Percentiles rank a stretch among this genome's conserved stretches.
Evolutionary conservation across 2,329 filamentous ascomycete species (phyloP).

Genomic region (Cordyceps javanica): DNA sequence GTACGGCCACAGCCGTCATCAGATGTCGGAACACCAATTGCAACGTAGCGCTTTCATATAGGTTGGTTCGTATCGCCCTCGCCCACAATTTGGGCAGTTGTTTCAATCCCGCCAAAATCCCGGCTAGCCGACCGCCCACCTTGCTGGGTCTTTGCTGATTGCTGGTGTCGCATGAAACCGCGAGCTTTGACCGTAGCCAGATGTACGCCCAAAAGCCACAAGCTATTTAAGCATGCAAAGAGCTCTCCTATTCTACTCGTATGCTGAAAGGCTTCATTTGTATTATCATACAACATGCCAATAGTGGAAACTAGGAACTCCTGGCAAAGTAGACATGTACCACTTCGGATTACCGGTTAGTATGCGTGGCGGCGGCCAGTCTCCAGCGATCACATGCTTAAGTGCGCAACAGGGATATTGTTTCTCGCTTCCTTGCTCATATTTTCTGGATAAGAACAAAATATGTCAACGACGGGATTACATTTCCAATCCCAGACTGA

Average conservation of each 20-base stretch:
- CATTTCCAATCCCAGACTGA: not conserved
- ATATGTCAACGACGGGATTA: not conserved
- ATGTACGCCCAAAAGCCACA: not conserved
- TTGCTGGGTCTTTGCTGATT: not conserved
- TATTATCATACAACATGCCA: no score
- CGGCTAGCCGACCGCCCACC: not conserved
- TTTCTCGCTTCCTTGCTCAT: not conserved
- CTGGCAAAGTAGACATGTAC: no score
- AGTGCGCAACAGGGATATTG: not conserved
- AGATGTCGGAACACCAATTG: not conserved
- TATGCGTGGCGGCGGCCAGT: no score
- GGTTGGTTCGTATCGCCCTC: not conserved
- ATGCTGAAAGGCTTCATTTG: no score
- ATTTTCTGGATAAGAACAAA: not conserved
- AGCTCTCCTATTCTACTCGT: not conserved
- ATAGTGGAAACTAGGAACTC: no score
- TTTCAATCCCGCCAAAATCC: slow-evolving; percentile 8
- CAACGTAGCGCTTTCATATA: not conserved
- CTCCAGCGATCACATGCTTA: not conserved
- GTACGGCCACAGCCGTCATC: not conserved
- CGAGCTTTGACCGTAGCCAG: not conserved
- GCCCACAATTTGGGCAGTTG: not conserved
- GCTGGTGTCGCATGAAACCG: not conserved
- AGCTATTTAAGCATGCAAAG: not conserved
- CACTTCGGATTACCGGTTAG: no score